Evolutionary conservation across 495 filamentous ascomycete species (phyloP).

Genomic region (Lasiosphaeria hispida): DNA sequence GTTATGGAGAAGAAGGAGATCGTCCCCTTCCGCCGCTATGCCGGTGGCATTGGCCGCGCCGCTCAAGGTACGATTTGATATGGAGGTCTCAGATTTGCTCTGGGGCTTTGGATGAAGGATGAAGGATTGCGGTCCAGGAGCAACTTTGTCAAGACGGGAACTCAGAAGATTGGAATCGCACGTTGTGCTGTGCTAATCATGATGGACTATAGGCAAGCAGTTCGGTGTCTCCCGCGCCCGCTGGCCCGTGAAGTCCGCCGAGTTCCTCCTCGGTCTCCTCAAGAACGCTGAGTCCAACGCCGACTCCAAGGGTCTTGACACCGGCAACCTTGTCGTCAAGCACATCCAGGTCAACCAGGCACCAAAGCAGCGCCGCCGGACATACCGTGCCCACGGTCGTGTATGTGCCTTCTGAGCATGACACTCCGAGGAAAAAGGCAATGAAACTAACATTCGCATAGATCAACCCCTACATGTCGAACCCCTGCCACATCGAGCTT

Average conservation of each 20-base stretch:
- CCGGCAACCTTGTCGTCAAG: conserved; percentile 92
- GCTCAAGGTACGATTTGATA: conserved; percentile 81
- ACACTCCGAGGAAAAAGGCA: conserved; percentile 11
- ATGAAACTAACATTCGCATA: conserved; percentile 40
- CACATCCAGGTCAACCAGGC: conserved; percentile 99
- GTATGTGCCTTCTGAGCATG: conserved; percentile 58
- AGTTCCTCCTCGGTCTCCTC: conserved; percentile 94
- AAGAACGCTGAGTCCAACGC: conserved; percentile 99
- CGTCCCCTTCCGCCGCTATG: conserved; percentile 94
- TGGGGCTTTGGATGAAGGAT: neutral
- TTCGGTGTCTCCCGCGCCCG: conserved; percentile 95
- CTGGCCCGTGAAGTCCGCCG: conserved; percentile 98
- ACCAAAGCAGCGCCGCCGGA: conserved; percentile 94
- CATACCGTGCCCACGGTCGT: conserved; percentile 99
- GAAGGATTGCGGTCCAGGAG: neutral
- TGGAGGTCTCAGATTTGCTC: neutral
- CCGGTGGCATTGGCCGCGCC: conserved; percentile 86
- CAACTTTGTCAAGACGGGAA: conserved; percentile 1
- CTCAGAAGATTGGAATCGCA: neutral
- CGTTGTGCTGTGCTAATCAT: conserved; percentile 27
- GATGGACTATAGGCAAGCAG: conserved; percentile 75
- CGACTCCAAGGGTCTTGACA: conserved; percentile 98
- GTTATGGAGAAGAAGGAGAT: conserved; percentile 93
- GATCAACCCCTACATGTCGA: conserved; percentile 99
- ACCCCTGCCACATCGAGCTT: conserved; percentile 99